Percentiles rank a stretch among this genome's conserved stretches.
These are phyloP conservation scores for Blumeria hordei DNA, from an alignment of 2,329 filamentous ascomycete genomes.

Conservation along the genomic window DNA sequence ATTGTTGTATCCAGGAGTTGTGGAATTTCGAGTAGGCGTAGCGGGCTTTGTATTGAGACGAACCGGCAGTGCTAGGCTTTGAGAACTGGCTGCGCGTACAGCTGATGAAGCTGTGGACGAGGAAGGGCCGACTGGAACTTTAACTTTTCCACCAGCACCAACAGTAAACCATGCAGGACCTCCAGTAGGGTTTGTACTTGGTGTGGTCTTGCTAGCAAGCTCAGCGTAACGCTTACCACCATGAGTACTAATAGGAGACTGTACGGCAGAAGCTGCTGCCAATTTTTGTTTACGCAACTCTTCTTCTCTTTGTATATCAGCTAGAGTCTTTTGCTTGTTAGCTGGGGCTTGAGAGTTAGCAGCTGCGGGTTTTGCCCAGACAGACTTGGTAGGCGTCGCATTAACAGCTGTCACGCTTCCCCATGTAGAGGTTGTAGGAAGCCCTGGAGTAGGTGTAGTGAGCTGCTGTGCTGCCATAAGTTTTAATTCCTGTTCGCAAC, in stretches of 20 bases:
- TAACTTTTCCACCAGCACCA: slow-evolving; percentile 78
- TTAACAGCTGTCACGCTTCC: slow-evolving; percentile 16
- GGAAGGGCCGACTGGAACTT: slow-evolving; percentile 38
- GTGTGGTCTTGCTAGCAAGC: slow-evolving; percentile 51
- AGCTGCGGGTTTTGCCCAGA: slow-evolving; percentile 25
- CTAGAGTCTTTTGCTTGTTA: slow-evolving; percentile 60
- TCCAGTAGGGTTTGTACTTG: slow-evolving; percentile 19
- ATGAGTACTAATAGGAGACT: slow-evolving; percentile 18
- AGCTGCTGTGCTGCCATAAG: slow-evolving; percentile 29
- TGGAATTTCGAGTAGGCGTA: slow-evolving; percentile 24
- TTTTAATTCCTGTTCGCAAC: slow-evolving; percentile 54
- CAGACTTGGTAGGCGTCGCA: slow-evolving; percentile 12
- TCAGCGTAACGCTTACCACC: slow-evolving; percentile 81
- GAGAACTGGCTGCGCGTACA: slow-evolving; percentile 16
- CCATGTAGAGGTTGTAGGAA: slow-evolving; percentile 80
- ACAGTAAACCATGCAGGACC: slow-evolving; percentile 76
- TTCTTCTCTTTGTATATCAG: slow-evolving; percentile 92
- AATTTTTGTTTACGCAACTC: slow-evolving; percentile 59
- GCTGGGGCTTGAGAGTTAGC: slow-evolving; percentile 18
- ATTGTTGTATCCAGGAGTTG: slow-evolving; percentile 17
- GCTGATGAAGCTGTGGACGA: slow-evolving; percentile 21
- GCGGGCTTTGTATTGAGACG: slow-evolving; percentile 23
- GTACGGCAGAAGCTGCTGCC: slow-evolving; percentile 21
- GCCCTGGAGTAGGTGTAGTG: slow-evolving; percentile 43
- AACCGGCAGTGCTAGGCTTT: slow-evolving; percentile 6